Evolutionary conservation across 2,329 filamentous ascomycete species (phyloP), one percentile per base, ranked within the genome.

Genomic region (Davidsoniella virescens): DNA sequence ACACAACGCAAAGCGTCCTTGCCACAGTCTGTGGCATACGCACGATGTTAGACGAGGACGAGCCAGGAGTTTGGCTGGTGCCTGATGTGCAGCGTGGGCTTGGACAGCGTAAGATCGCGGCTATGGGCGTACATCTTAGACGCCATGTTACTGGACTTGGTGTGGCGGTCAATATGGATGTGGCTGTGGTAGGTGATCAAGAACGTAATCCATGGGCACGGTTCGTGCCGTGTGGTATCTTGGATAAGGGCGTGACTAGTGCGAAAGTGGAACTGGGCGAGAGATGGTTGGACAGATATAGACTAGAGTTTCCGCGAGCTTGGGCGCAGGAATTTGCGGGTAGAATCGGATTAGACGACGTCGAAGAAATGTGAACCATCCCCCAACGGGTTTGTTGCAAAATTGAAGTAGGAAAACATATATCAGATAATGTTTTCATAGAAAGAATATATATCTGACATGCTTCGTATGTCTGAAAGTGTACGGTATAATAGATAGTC

Each of bases 141-240:
- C 71, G 90, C 43, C 80, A 93, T 64, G 74, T 96, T 37, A 87
- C 81, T 20, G 85, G 82, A 54, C 83, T 93, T 63, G 92, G 92
- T 5, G 72, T 94, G 33, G 88, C 85, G 2, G 62, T 95, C 62
- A 86, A 94, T 70, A 66, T 87, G n/a, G 66, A 68, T 56, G 77
- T 81, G 51, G 76, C 84, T 1, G 65, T 69, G 1, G 49, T 55
- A 1, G 69, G 68, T 0, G 42, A 54, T 44, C 61, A 63, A 48
- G 54, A 54, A 5, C 55, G 54, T 3, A 76, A 78, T 54, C 73
- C 75, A 1, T 78, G 75, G 75, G 63, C 64, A 41, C 73, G 88
- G 54, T 94, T 96, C 62, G 80, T 88, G n/a, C 83, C 87, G 12
- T 96, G 90, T 69, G 92, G 92, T 0, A 65, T 96, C 38, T 78